Evolutionary conservation across 78 protist genomes (phyloP), one percentile per base, ranked within the genome.

Genomic region (Dictyostelium intermedium): DNA sequence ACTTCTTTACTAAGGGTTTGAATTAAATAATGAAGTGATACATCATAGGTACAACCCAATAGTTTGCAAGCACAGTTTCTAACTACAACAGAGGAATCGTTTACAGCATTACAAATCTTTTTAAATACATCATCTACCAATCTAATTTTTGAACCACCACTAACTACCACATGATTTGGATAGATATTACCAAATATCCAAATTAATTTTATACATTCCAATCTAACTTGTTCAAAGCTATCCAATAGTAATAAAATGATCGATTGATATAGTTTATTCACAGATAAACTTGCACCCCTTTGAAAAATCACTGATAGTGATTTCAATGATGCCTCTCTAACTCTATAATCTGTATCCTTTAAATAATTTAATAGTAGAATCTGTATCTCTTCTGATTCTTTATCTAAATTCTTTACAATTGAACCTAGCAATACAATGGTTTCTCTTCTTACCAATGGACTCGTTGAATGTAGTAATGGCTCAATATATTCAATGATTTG

Each of bases 1-100:
- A 92, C 86, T 43, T 92, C 96, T 78, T 92, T 92, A 73, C 96
- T 92, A 1, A 92, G 74, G 1, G 96, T 92, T 73, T 92, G 96
- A 37, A 92, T 85, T 25, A 92, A 47, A 32, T 92, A 79, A 45
- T 83, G 47, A n/a, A 86, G 45, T 8, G 87, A 79, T n/a, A 92
- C 96, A 53, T 86, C 92, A 74, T 86, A 69, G 0, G 80, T 92
- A 63, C 96, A 86, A 9, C 96, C 96, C 10, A 92, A 20, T 41
- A 92, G 27, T 73, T 86, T 92, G 41, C 96, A 92, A 14, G 96
- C 96, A 80, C 69, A 25, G 35, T 89, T 89, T 74, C 96, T 85
- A 56, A 92, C 96, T 5, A 92, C n/a, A 2, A 92, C 92, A 0
- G 91, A 61, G 0, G 96, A 60, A 20, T 92, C 96, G 45, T 85